Conservation (phyloP, 192 early-diverging fungal species). For the Jimgerdemannia flammicorona region DNA sequence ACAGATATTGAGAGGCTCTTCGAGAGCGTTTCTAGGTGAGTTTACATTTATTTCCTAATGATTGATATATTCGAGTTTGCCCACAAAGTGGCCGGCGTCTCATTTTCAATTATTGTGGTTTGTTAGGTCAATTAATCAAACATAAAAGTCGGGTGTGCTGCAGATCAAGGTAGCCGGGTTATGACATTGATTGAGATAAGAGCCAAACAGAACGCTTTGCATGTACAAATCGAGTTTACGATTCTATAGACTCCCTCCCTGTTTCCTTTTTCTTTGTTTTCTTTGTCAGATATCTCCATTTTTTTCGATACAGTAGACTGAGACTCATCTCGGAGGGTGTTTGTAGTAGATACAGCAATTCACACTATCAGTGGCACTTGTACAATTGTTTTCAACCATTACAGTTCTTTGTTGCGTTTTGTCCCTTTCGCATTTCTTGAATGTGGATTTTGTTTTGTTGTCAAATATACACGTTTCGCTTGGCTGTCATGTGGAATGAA, state of each 20-base stretch:
- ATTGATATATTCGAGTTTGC: no score
- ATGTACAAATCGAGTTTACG: not conserved
- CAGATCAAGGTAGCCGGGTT: no score
- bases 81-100: not conserved
- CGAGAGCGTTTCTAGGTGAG: constrained; percentile 57
- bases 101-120: not conserved
- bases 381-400: not conserved
- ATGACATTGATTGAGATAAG: no score
- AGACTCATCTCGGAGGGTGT: not conserved
- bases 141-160: not conserved
- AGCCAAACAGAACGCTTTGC: not conserved
- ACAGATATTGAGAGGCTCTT: constrained; percentile 83
- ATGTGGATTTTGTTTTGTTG: not conserved
- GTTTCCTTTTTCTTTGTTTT: not conserved
- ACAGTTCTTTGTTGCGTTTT: not conserved
- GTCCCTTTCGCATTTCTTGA: not conserved
- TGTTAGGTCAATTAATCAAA: not conserved
- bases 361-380: not conserved
- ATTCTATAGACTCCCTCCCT: not conserved
- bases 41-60: not conserved
- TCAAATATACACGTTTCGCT: not conserved
- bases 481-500: not conserved
- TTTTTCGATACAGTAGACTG: not conserved
- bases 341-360: not conserved
- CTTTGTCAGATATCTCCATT: not conserved